These are phyloP conservation scores for Fusarium napiforme DNA, from an alignment of 2,329 filamentous ascomycete species.

Conservation along the genomic window DNA sequence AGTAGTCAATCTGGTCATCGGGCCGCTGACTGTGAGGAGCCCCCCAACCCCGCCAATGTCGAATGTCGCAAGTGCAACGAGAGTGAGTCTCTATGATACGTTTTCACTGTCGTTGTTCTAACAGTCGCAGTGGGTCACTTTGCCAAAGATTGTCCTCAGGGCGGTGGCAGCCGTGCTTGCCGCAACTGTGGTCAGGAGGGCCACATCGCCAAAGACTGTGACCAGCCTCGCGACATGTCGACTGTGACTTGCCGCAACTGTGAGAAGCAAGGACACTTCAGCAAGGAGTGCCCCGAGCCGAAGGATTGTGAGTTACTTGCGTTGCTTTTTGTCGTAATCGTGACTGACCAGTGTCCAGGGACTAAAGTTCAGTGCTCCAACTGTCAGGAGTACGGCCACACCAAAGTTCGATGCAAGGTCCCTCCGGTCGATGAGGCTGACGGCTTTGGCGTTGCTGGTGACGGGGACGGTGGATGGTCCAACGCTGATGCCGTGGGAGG, in stretches of 20 bases:
- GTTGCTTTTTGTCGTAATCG: not conserved
- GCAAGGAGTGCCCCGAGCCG: slow-evolving; percentile 71
- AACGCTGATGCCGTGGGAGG: slow-evolving; percentile 2
- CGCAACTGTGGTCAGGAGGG: slow-evolving; percentile 73
- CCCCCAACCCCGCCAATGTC: slow-evolving; percentile 69
- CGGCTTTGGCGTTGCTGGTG: slow-evolving; percentile 13
- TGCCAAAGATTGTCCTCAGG: slow-evolving; percentile 71
- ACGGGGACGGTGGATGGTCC: slow-evolving; percentile 14
- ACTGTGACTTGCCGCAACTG: slow-evolving; percentile 70
- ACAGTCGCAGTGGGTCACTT: slow-evolving; percentile 66
- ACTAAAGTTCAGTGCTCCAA: slow-evolving; percentile 54
- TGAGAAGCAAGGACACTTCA: slow-evolving; percentile 68
- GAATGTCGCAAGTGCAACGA: slow-evolving; percentile 74
- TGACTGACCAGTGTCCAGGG: slow-evolving; percentile 46
- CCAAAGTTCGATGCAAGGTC: slow-evolving; percentile 53
- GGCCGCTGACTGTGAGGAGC: slow-evolving; percentile 64
- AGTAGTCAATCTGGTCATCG: slow-evolving; percentile 62
- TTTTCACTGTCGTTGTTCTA: not conserved
- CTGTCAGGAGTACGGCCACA: slow-evolving; percentile 54
- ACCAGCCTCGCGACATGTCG: slow-evolving; percentile 56
- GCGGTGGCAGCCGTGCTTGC: slow-evolving; percentile 64
- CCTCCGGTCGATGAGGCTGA: slow-evolving; percentile 38
- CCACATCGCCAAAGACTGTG: slow-evolving; percentile 65
- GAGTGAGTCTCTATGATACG: slow-evolving; percentile 56
- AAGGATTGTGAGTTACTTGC: slow-evolving; percentile 49